Evolutionary conservation across 2,329 filamentous ascomycete genomes (phyloP), one percentile per base, ranked within the genome.

Genomic region (Cercospora sp.): DNA sequence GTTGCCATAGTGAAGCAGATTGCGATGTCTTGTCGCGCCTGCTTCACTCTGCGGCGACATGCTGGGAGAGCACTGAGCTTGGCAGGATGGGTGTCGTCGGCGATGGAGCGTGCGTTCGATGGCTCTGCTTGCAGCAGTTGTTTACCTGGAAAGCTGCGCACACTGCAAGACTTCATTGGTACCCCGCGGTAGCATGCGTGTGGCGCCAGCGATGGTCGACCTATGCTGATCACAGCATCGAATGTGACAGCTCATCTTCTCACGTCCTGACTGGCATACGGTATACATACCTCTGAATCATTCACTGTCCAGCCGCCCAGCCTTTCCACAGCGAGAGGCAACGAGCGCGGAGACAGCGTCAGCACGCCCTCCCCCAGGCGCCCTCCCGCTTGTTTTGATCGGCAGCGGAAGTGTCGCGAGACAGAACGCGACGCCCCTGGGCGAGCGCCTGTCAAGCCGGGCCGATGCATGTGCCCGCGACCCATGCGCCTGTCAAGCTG

Each of bases 111-210:
- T 28, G 30, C 57, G 30, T 18, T 60, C 28, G 23, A 39, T 60
- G 57, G 26, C 55, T 33, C 59, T 36, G 31, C 18, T 33, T 48
- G 33, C 12, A 30, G 18, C 59, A 58, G 13, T 58, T 63, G 70
- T 72, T 70, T 57, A 66, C 70, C 65, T 63, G 68, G 65, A 67
- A 60, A 57, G 58, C 64, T 62, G 36, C 58, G 53, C 62, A 64
- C 64, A 62, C 64, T 67, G 67, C 67, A 66, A 64, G 63, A 57
- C 28, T 66, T 66, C 57, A 66, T 55, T 67, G 69, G 68, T 69
- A 71, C 68, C 65, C 64, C 60, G 67, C 71, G 71, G 71, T 64
- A 71, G 63, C 66, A 65, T 72, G 71, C 71, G 65, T 69, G 55
- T 58, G 62, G 65, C 61, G 67, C 63, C 65, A 70, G 65, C 53